Evolutionary conservation across 108 stramenopile species (phyloP).

Genomic region (Bacterosira constricta): DNA sequence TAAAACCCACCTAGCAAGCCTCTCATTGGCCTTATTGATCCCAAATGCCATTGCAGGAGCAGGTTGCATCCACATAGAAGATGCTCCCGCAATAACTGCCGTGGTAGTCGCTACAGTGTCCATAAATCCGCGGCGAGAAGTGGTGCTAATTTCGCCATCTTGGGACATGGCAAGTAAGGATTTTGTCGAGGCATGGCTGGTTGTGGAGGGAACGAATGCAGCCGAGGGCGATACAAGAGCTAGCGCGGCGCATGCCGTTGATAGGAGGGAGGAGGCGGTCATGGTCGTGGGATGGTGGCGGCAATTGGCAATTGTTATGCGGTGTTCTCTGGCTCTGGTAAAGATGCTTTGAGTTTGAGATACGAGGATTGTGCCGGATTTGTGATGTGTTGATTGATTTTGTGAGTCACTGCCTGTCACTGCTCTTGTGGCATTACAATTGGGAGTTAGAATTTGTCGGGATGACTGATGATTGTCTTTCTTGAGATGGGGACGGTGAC

Average conservation of each 20-base stretch:
- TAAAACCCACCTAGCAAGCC: slow-evolving; percentile 53
- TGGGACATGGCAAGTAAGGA: slow-evolving; percentile 15
- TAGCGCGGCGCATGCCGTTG: slow-evolving; percentile 21
- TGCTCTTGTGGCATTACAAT: no score
- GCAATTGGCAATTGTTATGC: not conserved
- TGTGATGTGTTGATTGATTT: no score
- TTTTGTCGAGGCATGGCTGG: not conserved
- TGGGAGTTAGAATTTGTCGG: no score
- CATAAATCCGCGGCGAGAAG: slow-evolving; percentile 71
- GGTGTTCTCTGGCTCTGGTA: not conserved
- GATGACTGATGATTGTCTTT: no score
- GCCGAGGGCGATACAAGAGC: slow-evolving; percentile 17
- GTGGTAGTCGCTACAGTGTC: slow-evolving; percentile 52
- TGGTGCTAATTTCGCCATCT: not conserved
- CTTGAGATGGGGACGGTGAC: no score
- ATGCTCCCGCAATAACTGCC: slow-evolving; percentile 51
- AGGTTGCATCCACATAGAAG: slow-evolving; percentile 53
- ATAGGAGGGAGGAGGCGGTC: slow-evolving; percentile 8
- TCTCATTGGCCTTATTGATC: slow-evolving; percentile 75
- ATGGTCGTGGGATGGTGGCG: not conserved
- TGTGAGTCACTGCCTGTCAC: no score
- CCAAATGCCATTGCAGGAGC: slow-evolving; percentile 71
- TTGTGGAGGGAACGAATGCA: slow-evolving; percentile 22
- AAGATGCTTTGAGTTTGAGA: no score
- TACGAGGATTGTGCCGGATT: not conserved